These are phyloP conservation scores for Plenodomus tracheiphilus DNA, from an alignment of 2,329 filamentous ascomycete genomes.

Conservation along the genomic window DNA sequence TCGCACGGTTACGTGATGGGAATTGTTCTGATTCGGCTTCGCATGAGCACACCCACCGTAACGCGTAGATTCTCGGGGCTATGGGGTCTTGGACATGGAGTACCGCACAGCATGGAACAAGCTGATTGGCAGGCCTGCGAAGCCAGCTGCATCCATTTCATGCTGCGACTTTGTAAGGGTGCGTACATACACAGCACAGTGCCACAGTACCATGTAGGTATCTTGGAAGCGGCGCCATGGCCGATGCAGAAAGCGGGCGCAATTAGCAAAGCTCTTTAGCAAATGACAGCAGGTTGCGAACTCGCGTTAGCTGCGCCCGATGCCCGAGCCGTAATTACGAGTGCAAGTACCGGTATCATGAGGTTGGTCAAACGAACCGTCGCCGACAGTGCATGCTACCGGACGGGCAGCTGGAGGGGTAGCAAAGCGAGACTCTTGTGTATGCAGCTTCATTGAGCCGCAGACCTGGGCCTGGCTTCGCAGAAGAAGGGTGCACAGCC, in stretches of 20 bases:
- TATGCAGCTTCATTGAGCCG: too few species aligned
- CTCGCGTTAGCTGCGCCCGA: background rate
- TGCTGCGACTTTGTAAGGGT: too few species aligned
- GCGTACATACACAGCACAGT: too few species aligned
- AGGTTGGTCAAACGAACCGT: slow-evolving; percentile 28
- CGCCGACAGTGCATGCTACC: slow-evolving; percentile 31
- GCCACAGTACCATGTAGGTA: background rate
- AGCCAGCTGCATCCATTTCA: background rate
- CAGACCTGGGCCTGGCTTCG: too few species aligned
- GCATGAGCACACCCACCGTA: background rate
- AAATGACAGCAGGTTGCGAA: background rate
- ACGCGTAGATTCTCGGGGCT: background rate
- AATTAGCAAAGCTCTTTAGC: background rate
- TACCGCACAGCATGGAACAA: background rate
- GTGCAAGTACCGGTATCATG: background rate
- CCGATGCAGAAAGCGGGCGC: background rate
- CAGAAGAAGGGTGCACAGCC: too few species aligned
- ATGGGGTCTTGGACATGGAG: background rate
- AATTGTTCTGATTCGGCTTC: background rate
- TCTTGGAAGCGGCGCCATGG: background rate
- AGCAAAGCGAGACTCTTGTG: too few species aligned
- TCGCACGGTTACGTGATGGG: too few species aligned
- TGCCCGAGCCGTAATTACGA: background rate
- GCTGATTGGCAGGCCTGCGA: background rate
- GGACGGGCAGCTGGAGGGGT: background rate